These are phyloP conservation scores for Fusarium verrucosum DNA, from an alignment of 2,329 filamentous ascomycete species.

Conservation along the genomic window DNA sequence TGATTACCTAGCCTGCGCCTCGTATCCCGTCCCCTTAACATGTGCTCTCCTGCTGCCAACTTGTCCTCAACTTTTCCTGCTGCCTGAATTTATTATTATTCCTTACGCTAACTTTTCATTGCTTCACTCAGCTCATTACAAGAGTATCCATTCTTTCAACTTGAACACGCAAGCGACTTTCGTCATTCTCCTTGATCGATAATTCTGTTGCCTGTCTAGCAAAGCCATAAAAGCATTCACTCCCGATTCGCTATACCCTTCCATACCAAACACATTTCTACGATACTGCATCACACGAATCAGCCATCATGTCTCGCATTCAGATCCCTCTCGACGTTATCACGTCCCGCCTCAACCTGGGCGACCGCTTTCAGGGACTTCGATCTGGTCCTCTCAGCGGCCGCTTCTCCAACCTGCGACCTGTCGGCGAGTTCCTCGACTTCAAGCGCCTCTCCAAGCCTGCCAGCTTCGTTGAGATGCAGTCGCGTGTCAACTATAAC, in stretches of 20 bases:
- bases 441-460: slow-evolving; percentile 96
- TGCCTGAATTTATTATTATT: slow-evolving; percentile 20
- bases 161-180: slow-evolving; percentile 35
- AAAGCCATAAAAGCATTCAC: slow-evolving; percentile 32
- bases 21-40: slow-evolving; percentile 26
- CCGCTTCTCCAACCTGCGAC: slow-evolving; percentile 91
- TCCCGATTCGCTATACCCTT: slow-evolving; percentile 15
- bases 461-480: slow-evolving; percentile 86
- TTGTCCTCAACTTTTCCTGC: slow-evolving; percentile 38
- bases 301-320: slow-evolving; percentile 77
- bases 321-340: slow-evolving; percentile 92
- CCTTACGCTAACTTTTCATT: slow-evolving; percentile 20
- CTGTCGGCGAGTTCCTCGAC: slow-evolving; percentile 93
- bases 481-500: slow-evolving; percentile 97
- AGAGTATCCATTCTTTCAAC: slow-evolving; percentile 35
- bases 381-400: slow-evolving; percentile 80
- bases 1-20: slow-evolving; percentile 30
- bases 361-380: slow-evolving; percentile 84
- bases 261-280: slow-evolving; percentile 14
- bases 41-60: slow-evolving; percentile 34
- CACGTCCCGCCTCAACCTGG: slow-evolving; percentile 88
- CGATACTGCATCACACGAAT: slow-evolving; percentile 19
- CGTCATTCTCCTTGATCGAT: slow-evolving; percentile 36
- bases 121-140: slow-evolving; percentile 24
- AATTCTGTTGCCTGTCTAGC: slow-evolving; percentile 41